These are phyloP conservation scores for Leccinum griseonigrum DNA, from an alignment of 1,284 basidiomycete species.

Conservation along the genomic window DNA sequence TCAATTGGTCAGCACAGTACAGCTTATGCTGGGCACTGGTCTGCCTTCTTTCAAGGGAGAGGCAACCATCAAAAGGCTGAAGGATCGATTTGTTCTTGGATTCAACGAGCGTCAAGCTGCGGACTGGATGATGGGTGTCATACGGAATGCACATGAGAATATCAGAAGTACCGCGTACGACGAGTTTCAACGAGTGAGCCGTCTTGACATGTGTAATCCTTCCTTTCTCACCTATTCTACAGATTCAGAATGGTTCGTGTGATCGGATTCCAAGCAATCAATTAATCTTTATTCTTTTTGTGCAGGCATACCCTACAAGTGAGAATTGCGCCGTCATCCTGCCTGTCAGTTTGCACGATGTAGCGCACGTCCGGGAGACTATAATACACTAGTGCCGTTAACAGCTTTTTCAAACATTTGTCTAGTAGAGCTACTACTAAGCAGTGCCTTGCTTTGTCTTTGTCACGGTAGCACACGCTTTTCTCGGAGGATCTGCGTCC, in stretches of 20 bases:
- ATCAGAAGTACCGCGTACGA: conserved; percentile 90
- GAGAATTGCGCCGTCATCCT: conserved; percentile 9
- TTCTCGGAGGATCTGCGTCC: conserved; percentile 9
- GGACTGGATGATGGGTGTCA: conserved; percentile 85
- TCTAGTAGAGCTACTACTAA: conserved; percentile 1
- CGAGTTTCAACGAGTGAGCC: conserved; percentile 80
- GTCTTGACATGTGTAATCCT: not conserved
- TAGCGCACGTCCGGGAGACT: not conserved
- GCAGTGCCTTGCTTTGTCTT: not conserved
- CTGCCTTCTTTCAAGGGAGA: conserved; percentile 98
- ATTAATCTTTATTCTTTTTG: conserved; percentile 1
- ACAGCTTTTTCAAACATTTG: not conserved
- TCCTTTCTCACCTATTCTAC: conserved; percentile 16
- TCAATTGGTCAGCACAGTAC: conserved; percentile 85
- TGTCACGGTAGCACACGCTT: not conserved
- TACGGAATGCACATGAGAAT: conserved; percentile 95
- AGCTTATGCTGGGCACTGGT: conserved; percentile 93
- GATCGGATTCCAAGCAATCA: not conserved
- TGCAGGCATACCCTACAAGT: conserved; percentile 55
- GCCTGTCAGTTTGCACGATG: not conserved
- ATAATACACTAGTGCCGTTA: not conserved
- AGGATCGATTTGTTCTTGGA: conserved; percentile 83
- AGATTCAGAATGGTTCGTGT: conserved; percentile 54
- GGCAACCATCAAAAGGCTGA: conserved; percentile 82
- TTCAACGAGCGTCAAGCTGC: conserved; percentile 90